A percentile compares a stretch with the other conserved stretches of the same genome.
phyloP scores from a whole-genome alignment of 306 rosid species.

The Bauhinia variegata region DNA sequence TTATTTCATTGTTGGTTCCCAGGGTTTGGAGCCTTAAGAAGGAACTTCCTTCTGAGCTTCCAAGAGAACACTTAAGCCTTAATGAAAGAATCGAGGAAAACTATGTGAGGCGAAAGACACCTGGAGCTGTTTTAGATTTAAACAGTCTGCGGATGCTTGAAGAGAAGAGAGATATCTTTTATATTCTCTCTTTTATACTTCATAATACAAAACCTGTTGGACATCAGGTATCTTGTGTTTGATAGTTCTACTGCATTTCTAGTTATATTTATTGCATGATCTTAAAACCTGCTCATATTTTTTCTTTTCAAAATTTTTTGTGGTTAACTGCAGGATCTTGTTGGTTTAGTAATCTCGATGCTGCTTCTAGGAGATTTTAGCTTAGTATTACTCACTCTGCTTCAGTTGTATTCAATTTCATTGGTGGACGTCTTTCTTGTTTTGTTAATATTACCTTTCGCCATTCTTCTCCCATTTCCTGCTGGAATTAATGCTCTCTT shows the following conservation, averaged over 20 bases:
- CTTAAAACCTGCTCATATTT: slow-evolving; percentile 20
- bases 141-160: slow-evolving; percentile 72
- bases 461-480: slow-evolving; percentile 95
- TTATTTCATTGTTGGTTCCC: slow-evolving; percentile 33
- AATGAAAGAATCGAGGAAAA: slow-evolving; percentile 51
- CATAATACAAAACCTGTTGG: slow-evolving; percentile 97
- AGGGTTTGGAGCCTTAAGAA: slow-evolving; percentile 46
- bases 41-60: slow-evolving; percentile 50
- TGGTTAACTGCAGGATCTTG: slow-evolving; percentile 88
- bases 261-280: slow-evolving; percentile 18
- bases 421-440: slow-evolving; percentile 87
- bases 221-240: slow-evolving; percentile 78
- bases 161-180: slow-evolving; percentile 86
- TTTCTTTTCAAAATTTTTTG: slow-evolving; percentile 3
- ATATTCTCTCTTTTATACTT: slow-evolving; percentile 83
- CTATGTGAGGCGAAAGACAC: slow-evolving; percentile 55
- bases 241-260: slow-evolving; percentile 15
- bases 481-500: slow-evolving; percentile 98
- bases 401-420: slow-evolving; percentile 90
- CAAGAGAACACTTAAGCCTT: slow-evolving; percentile 44
- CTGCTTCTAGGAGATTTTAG: slow-evolving; percentile 98
- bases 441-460: slow-evolving; percentile 86
- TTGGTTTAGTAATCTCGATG: slow-evolving; percentile 95
- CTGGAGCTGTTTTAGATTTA: slow-evolving; percentile 68
- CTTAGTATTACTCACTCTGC: slow-evolving; percentile 94